These are phyloP conservation scores for Eucalyptus rudis DNA, from an alignment of 345 rosid genomes.

Conservation along the genomic window DNA sequence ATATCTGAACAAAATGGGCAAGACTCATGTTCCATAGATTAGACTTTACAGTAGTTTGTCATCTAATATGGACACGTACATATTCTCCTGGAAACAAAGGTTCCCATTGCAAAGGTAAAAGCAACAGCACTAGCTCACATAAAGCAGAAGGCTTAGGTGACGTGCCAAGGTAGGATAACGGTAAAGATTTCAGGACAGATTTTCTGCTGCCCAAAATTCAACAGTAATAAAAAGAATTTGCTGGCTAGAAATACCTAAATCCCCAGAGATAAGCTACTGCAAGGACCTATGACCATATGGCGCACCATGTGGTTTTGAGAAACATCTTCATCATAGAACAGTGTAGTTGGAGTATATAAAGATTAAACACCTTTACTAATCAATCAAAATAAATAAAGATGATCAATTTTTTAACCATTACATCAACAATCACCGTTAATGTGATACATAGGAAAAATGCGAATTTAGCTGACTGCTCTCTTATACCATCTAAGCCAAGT, in stretches of 20 bases:
- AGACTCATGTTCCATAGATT: neutral
- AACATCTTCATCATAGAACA: neutral
- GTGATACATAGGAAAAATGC: neutral
- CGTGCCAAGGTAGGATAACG: neutral
- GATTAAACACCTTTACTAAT: neutral
- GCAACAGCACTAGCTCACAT: neutral
- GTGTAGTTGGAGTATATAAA: neutral
- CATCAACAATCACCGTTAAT: neutral
- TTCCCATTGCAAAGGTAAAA: neutral
- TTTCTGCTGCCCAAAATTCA: neutral
- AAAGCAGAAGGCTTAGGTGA: neutral
- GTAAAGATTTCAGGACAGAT: neutral
- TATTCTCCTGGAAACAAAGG: neutral
- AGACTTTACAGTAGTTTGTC: neutral
- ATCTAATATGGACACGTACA: neutral
- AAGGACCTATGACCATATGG: neutral
- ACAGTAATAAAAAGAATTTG: neutral
- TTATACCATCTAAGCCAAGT: neutral
- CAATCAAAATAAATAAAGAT: neutral
- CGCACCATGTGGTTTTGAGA: neutral
- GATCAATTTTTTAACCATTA: neutral
- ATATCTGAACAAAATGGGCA: neutral
- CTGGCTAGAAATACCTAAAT: neutral
- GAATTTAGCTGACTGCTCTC: neutral
- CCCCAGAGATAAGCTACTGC: neutral